These are phyloP conservation scores for Capsicum rhomboideum DNA, from an alignment of 257 asterid species.

Conservation along the genomic window DNA sequence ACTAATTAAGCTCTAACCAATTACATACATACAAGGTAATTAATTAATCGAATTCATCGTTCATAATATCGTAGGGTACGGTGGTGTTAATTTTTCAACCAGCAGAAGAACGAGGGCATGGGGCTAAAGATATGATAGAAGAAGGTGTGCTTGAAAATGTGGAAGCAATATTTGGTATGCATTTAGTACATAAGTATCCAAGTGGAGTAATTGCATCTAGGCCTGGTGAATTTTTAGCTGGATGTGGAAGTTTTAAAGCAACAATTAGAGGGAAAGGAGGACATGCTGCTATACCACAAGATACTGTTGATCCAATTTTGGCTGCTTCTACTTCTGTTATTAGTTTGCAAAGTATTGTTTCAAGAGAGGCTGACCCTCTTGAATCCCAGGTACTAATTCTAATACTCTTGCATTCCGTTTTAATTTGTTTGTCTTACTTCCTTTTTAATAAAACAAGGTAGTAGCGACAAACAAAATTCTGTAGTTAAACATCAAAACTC, in stretches of 20 bases:
- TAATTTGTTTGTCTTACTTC: too few species aligned
- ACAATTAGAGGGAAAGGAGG: conserved; percentile 30
- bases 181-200: conserved; percentile 15
- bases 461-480: too few species aligned
- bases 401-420: neutral
- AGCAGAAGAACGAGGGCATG: conserved; percentile 46
- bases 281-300: conserved; percentile 23
- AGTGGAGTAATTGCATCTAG: conserved; percentile 33
- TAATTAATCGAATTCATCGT: neutral
- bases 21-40: neutral
- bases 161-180: conserved; percentile 38
- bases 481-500: too few species aligned
- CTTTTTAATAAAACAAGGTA: too few species aligned
- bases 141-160: conserved; percentile 39
- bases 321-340: conserved; percentile 44
- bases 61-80: conserved; percentile 27
- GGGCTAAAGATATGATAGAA: conserved; percentile 38
- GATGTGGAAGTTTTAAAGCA: conserved; percentile 48
- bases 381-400: conserved; percentile 38
- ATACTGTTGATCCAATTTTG: conserved; percentile 35
- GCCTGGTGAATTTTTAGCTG: conserved; percentile 43
- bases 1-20: too few species aligned
- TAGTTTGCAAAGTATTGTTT: conserved; percentile 43
- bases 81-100: conserved; percentile 53
- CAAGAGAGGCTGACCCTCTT: conserved; percentile 48